phyloP scores from a whole-genome alignment of 176 grass and related monocot genomes.

The sorghum (Sorghum bicolor) region DNA sequence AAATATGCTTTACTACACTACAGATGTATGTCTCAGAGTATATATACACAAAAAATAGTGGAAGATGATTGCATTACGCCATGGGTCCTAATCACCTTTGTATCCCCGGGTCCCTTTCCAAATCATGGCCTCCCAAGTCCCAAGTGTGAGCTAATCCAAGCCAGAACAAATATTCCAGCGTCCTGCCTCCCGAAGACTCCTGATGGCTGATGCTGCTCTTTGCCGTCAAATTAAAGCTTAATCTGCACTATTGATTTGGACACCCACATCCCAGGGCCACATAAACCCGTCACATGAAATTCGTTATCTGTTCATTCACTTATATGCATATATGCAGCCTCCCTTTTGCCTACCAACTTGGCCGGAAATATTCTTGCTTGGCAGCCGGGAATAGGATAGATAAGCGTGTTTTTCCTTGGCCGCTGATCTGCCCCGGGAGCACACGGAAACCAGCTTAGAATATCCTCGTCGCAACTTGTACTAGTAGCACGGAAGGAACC shows the following conservation, averaged over 20 bases:
- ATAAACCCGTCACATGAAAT: background rate
- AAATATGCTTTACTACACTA: background rate
- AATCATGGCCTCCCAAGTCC: background rate
- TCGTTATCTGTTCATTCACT: background rate
- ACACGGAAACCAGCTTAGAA: background rate
- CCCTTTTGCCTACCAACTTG: background rate
- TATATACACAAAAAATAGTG: background rate
- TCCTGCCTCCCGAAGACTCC: background rate
- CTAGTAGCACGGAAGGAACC: background rate
- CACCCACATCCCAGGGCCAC: background rate
- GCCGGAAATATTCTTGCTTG: background rate
- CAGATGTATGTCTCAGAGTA: background rate
- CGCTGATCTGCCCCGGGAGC: background rate
- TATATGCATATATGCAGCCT: background rate
- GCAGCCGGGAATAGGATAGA: background rate
- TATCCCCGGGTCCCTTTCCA: background rate
- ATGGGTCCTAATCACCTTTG: background rate
- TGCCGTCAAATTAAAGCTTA: background rate
- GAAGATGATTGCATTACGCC: background rate
- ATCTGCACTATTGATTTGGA: background rate
- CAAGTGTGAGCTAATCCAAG: background rate
- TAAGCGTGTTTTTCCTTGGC: background rate
- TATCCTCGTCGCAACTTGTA: background rate
- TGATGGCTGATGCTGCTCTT: background rate
- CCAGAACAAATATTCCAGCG: background rate